Conservation (phyloP, 768 basidiomycete genomes). For the Pisolithus albus region DNA sequence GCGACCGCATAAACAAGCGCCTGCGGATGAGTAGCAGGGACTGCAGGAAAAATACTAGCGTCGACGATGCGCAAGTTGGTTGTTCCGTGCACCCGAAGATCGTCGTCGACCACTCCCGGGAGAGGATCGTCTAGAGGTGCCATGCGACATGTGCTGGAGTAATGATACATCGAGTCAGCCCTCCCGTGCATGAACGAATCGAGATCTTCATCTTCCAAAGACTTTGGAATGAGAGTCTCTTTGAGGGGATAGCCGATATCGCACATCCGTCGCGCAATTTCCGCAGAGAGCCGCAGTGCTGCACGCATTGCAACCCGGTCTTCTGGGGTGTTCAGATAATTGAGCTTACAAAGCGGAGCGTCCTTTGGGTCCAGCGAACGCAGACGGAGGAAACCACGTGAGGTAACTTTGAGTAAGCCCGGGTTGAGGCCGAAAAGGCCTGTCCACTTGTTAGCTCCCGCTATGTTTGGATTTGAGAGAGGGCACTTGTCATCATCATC, state of each 20-base stretch:
- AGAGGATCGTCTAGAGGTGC: constrained; percentile 10
- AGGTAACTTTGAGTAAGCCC: constrained; percentile 18
- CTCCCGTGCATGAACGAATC: constrained; percentile 1
- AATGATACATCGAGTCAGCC: constrained; percentile 29
- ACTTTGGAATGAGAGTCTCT: not conserved
- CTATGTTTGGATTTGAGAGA: constrained; percentile 7
- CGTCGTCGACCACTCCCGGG: constrained; percentile 41
- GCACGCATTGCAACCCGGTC: constrained; percentile 17
- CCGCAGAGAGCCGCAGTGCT: constrained; percentile 1
- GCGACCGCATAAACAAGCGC: constrained; percentile 30
- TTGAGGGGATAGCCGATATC: constrained; percentile 15
- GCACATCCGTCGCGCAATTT: constrained; percentile 18
- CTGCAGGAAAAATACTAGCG: constrained; percentile 25
- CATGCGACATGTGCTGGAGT: constrained; percentile 34
- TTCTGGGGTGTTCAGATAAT: not conserved
- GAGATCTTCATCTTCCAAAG: not conserved
- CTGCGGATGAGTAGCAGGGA: constrained; percentile 27
- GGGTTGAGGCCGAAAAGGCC: constrained; percentile 22
- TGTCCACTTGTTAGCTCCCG: constrained; percentile 2
- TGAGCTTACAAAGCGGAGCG: constrained; percentile 11
- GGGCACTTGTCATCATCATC: constrained; percentile 6
- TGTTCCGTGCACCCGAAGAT: constrained; percentile 40
- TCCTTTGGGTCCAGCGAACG: constrained; percentile 12
- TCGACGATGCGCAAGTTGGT: constrained; percentile 37
- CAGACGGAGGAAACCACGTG: constrained; percentile 16